Percentiles rank a stretch among this genome's conserved stretches.
Evolutionary conservation across 805 yeast genomes (phyloP).

Genomic region (Nadsonia fulvescens): DNA sequence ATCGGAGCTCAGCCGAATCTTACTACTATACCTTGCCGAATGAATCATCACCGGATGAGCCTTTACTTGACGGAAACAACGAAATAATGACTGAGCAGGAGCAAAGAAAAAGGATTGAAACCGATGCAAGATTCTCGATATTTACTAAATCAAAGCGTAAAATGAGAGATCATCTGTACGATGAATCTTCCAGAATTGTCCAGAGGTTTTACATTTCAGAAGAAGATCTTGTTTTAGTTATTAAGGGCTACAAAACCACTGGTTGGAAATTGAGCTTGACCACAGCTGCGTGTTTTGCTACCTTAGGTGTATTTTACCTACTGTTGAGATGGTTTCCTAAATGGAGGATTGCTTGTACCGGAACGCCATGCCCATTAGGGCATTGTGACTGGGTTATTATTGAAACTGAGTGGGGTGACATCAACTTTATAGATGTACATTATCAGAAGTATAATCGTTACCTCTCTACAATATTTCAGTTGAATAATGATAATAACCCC

Average conservation of each 20-base stretch:
- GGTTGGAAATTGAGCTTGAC: no score
- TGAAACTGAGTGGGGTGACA: slow-evolving; percentile 86
- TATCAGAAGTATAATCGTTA: slow-evolving; percentile 52
- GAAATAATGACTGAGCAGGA: no score
- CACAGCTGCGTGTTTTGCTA: slow-evolving; percentile 21
- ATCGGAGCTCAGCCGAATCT: slow-evolving; percentile 5
- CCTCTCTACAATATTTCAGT: slow-evolving; percentile 44
- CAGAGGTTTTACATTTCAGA: slow-evolving; percentile 89
- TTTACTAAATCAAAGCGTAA: no score
- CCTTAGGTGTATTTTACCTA: slow-evolving; percentile 60
- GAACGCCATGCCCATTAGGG: slow-evolving; percentile 50
- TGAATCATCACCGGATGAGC: slow-evolving; percentile 1
- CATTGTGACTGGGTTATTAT: slow-evolving; percentile 83
- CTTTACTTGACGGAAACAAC: slow-evolving; percentile 4
- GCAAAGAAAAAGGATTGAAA: no score
- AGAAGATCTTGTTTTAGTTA: slow-evolving; percentile 85
- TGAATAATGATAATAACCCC: slow-evolving; percentile 5
- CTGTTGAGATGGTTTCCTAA: slow-evolving; percentile 75
- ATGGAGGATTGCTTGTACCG: slow-evolving; percentile 48
- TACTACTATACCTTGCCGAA: slow-evolving; percentile 4
- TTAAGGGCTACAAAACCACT: slow-evolving; percentile 69
- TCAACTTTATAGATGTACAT: slow-evolving; percentile 38
- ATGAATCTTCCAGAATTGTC: slow-evolving; percentile 5
- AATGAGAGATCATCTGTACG: slow-evolving; percentile 2
- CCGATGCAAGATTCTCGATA: no score